These are phyloP conservation scores for Tirmania nivea DNA, from an alignment of 495 filamentous ascomycete genomes.

Conservation along the genomic window DNA sequence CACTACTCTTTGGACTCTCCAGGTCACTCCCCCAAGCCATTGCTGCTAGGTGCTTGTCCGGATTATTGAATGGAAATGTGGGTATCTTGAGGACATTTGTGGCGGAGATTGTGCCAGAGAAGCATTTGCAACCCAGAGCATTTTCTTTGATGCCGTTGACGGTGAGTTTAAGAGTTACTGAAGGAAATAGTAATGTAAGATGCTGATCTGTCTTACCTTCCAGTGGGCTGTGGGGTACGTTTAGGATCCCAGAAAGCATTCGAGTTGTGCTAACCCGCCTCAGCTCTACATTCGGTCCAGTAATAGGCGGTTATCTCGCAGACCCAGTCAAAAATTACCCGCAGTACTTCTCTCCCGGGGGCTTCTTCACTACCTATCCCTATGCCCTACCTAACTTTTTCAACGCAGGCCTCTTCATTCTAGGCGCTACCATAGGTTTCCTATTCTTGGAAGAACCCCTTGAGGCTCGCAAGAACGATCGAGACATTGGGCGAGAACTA, in stretches of 20 bases:
- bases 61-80: slow-evolving; percentile 63
- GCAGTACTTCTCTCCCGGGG: slow-evolving; percentile 38
- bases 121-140: slow-evolving; percentile 47
- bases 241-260: slow-evolving; percentile 72
- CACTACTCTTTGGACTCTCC: slow-evolving; percentile 65
- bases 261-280: slow-evolving; percentile 24
- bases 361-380: slow-evolving; percentile 50
- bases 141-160: slow-evolving; percentile 66
- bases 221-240: slow-evolving; percentile 39
- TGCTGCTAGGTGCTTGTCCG: slow-evolving; percentile 50
- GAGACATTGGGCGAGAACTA: slow-evolving; percentile 30
- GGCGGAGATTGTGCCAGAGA: slow-evolving; percentile 42
- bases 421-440: slow-evolving; percentile 46
- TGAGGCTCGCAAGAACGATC: slow-evolving; percentile 24
- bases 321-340: slow-evolving; percentile 52
- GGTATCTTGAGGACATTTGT: slow-evolving; percentile 68
- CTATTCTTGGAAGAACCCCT: slow-evolving; percentile 41
- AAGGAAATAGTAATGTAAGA: not conserved
- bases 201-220: not conserved
- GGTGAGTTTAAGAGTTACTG: not conserved
- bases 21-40: slow-evolving; percentile 60
- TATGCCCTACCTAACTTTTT: slow-evolving; percentile 68
- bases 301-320: slow-evolving; percentile 66
- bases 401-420: slow-evolving; percentile 47
- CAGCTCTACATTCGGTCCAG: slow-evolving; percentile 71